These are phyloP conservation scores for Juncus effusus DNA, from an alignment of 176 grass and related monocot genomes.

Conservation along the genomic window DNA sequence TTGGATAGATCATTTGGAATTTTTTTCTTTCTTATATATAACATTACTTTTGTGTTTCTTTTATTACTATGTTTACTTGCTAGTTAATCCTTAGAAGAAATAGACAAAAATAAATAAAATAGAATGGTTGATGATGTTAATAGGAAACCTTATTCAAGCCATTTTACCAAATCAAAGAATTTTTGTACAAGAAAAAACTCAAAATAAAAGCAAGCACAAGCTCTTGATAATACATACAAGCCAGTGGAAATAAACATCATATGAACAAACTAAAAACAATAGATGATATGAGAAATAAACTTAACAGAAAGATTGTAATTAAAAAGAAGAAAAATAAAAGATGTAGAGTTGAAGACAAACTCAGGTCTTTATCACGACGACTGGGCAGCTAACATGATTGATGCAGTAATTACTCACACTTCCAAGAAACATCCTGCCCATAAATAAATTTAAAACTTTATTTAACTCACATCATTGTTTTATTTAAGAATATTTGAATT, in stretches of 20 bases:
- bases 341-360: constrained; percentile 13
- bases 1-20: not conserved
- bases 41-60: not conserved
- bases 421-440: constrained; percentile 24
- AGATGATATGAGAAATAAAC: not conserved
- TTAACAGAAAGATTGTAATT: not conserved
- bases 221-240: no score
- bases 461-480: not conserved
- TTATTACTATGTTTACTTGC: not conserved
- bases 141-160: constrained; percentile 16
- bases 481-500: not conserved
- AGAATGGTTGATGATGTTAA: not conserved
- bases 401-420: constrained; percentile 31
- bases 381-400: constrained; percentile 23
- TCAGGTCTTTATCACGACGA: constrained; percentile 21
- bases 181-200: constrained; percentile 9
- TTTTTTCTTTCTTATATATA: constrained; percentile 13
- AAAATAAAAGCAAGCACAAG: no score
- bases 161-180: not conserved
- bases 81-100: not conserved
- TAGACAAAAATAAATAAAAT: constrained; percentile 2
- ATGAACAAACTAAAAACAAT: constrained; percentile 13
- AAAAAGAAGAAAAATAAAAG: constrained; percentile 5
- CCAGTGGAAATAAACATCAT: constrained; percentile 7
- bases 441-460: not conserved